These are phyloP conservation scores for Dalbergia cochinchinensis DNA, from an alignment of 306 rosid species.

Conservation along the genomic window DNA sequence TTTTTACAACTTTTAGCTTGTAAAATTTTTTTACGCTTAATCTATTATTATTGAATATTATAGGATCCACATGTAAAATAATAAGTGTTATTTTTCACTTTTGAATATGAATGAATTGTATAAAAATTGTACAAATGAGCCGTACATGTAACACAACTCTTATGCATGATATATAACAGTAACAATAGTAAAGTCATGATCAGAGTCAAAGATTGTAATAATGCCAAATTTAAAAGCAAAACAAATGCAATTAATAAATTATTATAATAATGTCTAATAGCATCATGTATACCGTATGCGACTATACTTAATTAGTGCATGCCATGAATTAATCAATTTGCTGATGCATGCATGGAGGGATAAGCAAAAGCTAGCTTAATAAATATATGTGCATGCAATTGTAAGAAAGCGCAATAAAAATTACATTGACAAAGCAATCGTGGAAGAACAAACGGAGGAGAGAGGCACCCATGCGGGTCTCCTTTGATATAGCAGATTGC, in stretches of 20 bases:
- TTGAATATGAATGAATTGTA: too few relatives aligned
- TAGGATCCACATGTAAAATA: too few relatives aligned
- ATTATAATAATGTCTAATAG: too few relatives aligned
- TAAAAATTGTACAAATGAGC: too few relatives aligned
- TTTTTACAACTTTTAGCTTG: too few relatives aligned
- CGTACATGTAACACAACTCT: too few relatives aligned
- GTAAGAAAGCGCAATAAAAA: background rate
- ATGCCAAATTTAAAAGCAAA: background rate
- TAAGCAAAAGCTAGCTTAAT: background rate
- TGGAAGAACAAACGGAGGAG: conserved; percentile 90
- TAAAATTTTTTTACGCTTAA: too few relatives aligned
- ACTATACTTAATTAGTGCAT: conserved; percentile 14
- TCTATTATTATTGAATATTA: too few relatives aligned
- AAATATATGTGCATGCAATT: background rate
- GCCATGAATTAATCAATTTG: background rate
- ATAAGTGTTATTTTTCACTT: too few relatives aligned
- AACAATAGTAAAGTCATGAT: too few relatives aligned
- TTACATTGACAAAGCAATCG: conserved; percentile 92
- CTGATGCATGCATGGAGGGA: conserved; percentile 4
- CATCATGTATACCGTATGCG: background rate
- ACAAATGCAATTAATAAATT: background rate
- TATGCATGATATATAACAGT: background rate
- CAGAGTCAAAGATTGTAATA: background rate
- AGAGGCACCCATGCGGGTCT: conserved; percentile 91
- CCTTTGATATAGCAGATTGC: conserved; percentile 68